phyloP scores from a whole-genome alignment of 805 yeast species.

The Vanderwaltozyma yarrowii region DNA sequence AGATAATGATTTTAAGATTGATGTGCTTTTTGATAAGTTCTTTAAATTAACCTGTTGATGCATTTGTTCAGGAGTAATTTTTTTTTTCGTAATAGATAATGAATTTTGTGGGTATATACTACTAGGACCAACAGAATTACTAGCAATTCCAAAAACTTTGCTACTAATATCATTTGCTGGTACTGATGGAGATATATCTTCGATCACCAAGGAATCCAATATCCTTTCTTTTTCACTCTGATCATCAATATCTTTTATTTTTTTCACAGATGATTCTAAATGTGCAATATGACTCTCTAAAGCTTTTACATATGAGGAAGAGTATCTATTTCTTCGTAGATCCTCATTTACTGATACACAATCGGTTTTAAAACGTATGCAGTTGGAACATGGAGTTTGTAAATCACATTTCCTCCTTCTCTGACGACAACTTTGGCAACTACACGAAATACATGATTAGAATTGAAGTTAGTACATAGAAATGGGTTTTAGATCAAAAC shows the following conservation, averaged over 20 bases:
- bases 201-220: conserved; percentile 3
- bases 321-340: conserved; percentile 37
- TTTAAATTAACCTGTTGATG: conserved; percentile 10
- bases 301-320: conserved; percentile 35
- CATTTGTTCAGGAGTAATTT: conserved; percentile 3
- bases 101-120: conserved; percentile 24
- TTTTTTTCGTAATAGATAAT: conserved; percentile 13
- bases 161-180: neutral
- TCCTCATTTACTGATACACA: conserved; percentile 36
- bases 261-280: conserved; percentile 11
- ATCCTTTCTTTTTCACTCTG: conserved; percentile 5
- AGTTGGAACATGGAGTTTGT: conserved; percentile 37
- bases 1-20: conserved; percentile 18
- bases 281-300: conserved; percentile 25
- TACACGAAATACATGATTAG: too few species aligned
- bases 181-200: conserved; percentile 2
- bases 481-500: too few species aligned
- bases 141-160: neutral
- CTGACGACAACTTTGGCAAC: conserved; percentile 18
- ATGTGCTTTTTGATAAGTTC: conserved; percentile 17
- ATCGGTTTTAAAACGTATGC: conserved; percentile 33
- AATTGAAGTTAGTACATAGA: neutral
- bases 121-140: conserved; percentile 10
- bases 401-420: conserved; percentile 36
- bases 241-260: conserved; percentile 6